These are phyloP conservation scores for Parachaetomium inaequale DNA, from an alignment of 495 filamentous ascomycete genomes.

Conservation along the genomic window DNA sequence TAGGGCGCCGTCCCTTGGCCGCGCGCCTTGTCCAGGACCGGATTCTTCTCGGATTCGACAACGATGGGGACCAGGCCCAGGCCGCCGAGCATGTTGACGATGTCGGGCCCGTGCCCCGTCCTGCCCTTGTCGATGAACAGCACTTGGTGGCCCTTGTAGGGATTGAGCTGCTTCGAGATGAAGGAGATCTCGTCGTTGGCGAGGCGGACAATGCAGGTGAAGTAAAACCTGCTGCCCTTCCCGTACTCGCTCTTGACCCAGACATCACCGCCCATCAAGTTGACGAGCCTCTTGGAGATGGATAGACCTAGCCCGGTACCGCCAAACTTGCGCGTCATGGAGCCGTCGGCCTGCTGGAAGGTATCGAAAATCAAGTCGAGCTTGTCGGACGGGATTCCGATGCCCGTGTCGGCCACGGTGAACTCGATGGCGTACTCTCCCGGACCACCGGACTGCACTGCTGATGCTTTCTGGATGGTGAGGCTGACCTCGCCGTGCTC, in stretches of 20 bases:
- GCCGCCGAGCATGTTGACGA: constrained; percentile 72
- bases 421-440: constrained; percentile 95
- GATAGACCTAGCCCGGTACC: constrained; percentile 94
- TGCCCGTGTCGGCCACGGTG: constrained; percentile 94
- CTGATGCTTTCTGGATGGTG: constrained; percentile 73
- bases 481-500: constrained; percentile 96
- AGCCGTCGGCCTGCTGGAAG: constrained; percentile 98
- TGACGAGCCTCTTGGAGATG: constrained; percentile 93
- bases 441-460: constrained; percentile 52
- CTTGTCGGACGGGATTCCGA: constrained; percentile 95
- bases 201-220: constrained; percentile 89
- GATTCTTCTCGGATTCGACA: constrained; percentile 62
- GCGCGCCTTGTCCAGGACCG: constrained; percentile 38
- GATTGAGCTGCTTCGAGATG: constrained; percentile 78
- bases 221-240: constrained; percentile 92
- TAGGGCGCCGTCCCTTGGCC: constrained; percentile 64
- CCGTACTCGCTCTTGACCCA: constrained; percentile 96
- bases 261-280: constrained; percentile 94
- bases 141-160: constrained; percentile 89
- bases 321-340: constrained; percentile 94
- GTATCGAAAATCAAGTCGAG: constrained; percentile 98
- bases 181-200: constrained; percentile 76
- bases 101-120: constrained; percentile 72
- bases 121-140: constrained; percentile 93
- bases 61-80: constrained; percentile 80